Base-by-base conservation (phyloP, 192 early-diverging fungal species). In the Fimicolochytrium jonesii region DNA sequence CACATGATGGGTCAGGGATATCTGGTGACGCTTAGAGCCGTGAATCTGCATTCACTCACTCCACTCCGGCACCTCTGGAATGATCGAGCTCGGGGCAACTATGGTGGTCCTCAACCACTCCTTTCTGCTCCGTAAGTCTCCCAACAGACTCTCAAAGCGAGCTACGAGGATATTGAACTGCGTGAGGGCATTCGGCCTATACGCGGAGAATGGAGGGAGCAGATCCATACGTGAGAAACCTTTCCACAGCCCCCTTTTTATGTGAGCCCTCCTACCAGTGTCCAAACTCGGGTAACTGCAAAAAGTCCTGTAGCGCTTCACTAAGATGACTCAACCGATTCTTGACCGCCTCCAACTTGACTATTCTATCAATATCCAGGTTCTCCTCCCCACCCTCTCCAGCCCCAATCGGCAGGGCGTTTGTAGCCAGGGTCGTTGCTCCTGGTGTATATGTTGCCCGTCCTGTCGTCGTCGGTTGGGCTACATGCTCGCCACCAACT, bases 141-240 rank as follows among this genome's bases (percentile, higher is more conserved):
- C 37, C 23, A 64, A 30, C 17, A 64, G 62, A 36, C 34, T 44
- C 29, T 55, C 28, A 28, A 55, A 64, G 17, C 49, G 25, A 15
- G 62, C 62, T 2, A 64, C 62, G 18, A 64, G 51, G 17, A 64
- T 52, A 30, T 64, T 64, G 62, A 55, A 64, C 29, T 45, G 50
- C 15, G 51, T 55, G 31, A 64, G 44, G 9, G 55, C 37, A 15
- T 17, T 6, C 9, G 62, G 62, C 62, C 62, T 64, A 33, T n/a
- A n/a, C n/a, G n/a, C n/a, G n/a, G n/a, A n/a, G n/a, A n/a, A n/a
- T n/a, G n/a, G n/a, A n/a, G n/a, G n/a, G n/a, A n/a, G n/a, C n/a
- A n/a, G n/a, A n/a, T n/a, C n/a, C n/a, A n/a, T n/a, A n/a, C n/a
- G n/a, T n/a, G n/a, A n/a, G n/a, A n/a, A n/a, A n/a, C n/a, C n/a